Percentiles rank a stretch among this genome's conserved stretches.
These are phyloP conservation scores for Fraxinus americana DNA, from an alignment of 257 asterid species.

Conservation along the genomic window DNA sequence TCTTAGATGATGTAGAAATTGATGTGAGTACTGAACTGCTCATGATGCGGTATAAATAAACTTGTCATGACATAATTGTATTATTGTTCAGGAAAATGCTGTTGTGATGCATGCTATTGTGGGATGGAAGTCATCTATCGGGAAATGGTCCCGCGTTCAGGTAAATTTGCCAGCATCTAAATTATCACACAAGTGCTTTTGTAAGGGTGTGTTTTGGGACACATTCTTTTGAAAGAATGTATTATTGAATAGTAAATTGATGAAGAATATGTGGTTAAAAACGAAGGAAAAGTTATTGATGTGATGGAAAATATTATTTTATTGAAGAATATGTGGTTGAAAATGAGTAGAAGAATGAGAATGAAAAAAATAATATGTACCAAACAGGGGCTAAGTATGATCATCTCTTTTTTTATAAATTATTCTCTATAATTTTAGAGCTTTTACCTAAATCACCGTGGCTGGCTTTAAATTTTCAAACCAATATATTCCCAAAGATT, in stretches of 20 bases:
- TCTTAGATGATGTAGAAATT: conserved; percentile 76
- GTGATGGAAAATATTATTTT: too few species aligned
- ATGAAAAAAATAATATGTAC: too few species aligned
- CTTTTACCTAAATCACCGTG: neutral
- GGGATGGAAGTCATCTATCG: conserved; percentile 83
- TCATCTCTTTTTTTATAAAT: neutral
- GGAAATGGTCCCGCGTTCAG: conserved; percentile 90
- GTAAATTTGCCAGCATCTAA: conserved; percentile 29
- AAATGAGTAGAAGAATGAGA: too few species aligned
- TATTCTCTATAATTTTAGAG: neutral
- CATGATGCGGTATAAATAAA: neutral
- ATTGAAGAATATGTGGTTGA: too few species aligned
- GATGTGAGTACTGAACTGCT: conserved; percentile 29
- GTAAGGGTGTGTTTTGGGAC: too few species aligned
- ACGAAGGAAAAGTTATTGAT: too few species aligned
- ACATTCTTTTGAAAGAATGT: too few species aligned
- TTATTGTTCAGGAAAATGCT: conserved; percentile 72
- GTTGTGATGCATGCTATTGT: conserved; percentile 70
- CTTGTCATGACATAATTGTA: neutral
- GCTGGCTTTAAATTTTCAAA: neutral
- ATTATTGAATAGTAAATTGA: too few species aligned
- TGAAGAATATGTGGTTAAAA: too few species aligned
- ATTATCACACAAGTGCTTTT: neutral
- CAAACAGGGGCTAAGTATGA: too few species aligned
- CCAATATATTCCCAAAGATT: neutral